Evolutionary conservation across 1,284 basidiomycete species (phyloP).

Genomic region (Cryptococcus amylolentus): DNA sequence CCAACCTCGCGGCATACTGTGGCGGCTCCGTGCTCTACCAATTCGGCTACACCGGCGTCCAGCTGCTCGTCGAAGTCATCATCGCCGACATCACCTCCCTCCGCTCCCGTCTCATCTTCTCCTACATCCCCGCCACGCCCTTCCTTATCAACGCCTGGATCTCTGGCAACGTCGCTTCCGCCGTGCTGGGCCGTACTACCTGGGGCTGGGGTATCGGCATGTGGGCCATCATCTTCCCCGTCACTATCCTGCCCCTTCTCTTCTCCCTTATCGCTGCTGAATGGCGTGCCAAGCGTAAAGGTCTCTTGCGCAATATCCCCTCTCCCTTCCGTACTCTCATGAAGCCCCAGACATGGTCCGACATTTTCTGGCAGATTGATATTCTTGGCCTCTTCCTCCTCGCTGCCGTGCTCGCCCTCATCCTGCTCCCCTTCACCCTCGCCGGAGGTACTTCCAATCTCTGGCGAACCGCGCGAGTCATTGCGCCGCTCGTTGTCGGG

Average conservation of each 20-base stretch:
- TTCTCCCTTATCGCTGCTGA: constrained; percentile 38
- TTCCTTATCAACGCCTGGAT: constrained; percentile 51
- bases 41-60: constrained; percentile 33
- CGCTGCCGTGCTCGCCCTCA: constrained; percentile 41
- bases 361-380: constrained; percentile 51
- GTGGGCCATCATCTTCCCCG: constrained; percentile 52
- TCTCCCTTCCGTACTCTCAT: constrained; percentile 29
- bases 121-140: constrained; percentile 50
- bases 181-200: constrained; percentile 34
- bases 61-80: constrained; percentile 46
- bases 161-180: constrained; percentile 40
- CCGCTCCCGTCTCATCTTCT: constrained; percentile 49
- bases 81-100: constrained; percentile 51
- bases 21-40: constrained; percentile 48
- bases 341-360: constrained; percentile 20
- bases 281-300: constrained; percentile 28
- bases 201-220: constrained; percentile 47
- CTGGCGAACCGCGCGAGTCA: constrained; percentile 46
- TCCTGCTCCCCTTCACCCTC: constrained; percentile 50
- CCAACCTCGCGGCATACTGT: constrained; percentile 38
- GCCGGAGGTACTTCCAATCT: constrained; percentile 36
- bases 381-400: constrained; percentile 47
- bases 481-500: constrained; percentile 50
- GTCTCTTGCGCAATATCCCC: constrained; percentile 34
- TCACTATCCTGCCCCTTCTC: constrained; percentile 42